Evolutionary conservation across 495 filamentous ascomycete genomes (phyloP), one percentile per base, ranked within the genome.

Genomic region (Thozetella sp.): DNA sequence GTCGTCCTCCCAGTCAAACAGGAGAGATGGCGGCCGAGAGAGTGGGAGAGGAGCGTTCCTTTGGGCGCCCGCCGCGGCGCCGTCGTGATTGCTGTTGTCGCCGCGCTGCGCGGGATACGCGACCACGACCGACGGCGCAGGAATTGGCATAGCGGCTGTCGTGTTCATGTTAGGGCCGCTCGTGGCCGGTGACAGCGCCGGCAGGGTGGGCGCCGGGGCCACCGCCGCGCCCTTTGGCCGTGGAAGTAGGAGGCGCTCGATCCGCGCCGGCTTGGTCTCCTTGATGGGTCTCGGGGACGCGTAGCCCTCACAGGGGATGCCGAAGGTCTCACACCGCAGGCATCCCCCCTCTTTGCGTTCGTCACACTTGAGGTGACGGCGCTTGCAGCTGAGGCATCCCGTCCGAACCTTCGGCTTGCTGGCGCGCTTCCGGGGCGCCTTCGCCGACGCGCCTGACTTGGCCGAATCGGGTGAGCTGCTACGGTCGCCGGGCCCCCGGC

Each of bases 361-460:
- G 27, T 66, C 66, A 25, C 66, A 69, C 65, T 69, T 69, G 2
- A 69, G 60, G 58, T 69, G 59, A 10, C 52, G 17, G 23, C 2
- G 12, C 19, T 50, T 30, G 22, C 52, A 54, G 15, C 63, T 69
- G 23, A 66, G 60, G 34, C 26, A 59, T 63, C 66, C 66, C 58
- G 66, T 69, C 34, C 66, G 58, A 53, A 69, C 66, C 48, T 69
- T 69, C 53, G 66, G 61, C 52, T 64, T 69, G 61, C 66, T 66
- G 11, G 63, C 63, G 34, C 66, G 65, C 56, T 66, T 69, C 43
- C 43, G n/a, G 4, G 4, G 43, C n/a, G 43, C 11, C 20, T 48
- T 48, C 3, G 30, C 62, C n/a, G n/a, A 20, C 11, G 10, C n/a
- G 43, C 9, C 43, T 10, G n/a, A 11, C n/a, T 48, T 48, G 43